Evolutionary conservation across 805 yeast genomes (phyloP).

Genomic region (Candida ipomoeae): DNA sequence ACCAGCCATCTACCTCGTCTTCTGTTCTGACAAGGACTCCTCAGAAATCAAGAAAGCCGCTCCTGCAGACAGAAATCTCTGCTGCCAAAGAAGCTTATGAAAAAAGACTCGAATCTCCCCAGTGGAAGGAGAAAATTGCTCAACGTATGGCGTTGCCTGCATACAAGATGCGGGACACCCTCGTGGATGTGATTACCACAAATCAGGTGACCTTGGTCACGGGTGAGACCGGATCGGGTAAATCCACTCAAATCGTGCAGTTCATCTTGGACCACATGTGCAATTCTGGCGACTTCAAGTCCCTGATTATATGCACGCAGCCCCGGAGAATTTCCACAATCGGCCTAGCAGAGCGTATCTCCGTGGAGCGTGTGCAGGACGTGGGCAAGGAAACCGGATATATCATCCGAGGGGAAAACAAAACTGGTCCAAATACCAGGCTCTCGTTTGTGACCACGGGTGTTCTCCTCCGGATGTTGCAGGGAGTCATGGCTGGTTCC

Average conservation of each 20-base stretch:
- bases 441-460: constrained; percentile 92
- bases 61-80: not conserved
- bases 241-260: constrained; percentile 92
- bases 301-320: constrained; percentile 81
- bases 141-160: constrained; percentile 70
- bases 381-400: constrained; percentile 84
- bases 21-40: not conserved
- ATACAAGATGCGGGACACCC: constrained; percentile 59
- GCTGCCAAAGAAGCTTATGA: not conserved
- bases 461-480: constrained; percentile 81
- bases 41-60: not conserved
- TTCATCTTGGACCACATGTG: constrained; percentile 71
- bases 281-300: constrained; percentile 43
- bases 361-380: constrained; percentile 67
- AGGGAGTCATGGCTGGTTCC: constrained; percentile 36
- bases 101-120: not conserved
- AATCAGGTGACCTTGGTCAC: constrained; percentile 75
- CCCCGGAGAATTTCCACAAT: constrained; percentile 95
- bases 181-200: constrained; percentile 51
- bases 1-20: not conserved
- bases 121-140: not conserved
- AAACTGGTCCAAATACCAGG: constrained; percentile 55
- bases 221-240: constrained; percentile 98
- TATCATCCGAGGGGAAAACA: constrained; percentile 85
- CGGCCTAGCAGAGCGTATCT: constrained; percentile 88